Evolutionary conservation across 75 land plant species (phyloP).

Genomic region (Cupressus sempervirens): DNA sequence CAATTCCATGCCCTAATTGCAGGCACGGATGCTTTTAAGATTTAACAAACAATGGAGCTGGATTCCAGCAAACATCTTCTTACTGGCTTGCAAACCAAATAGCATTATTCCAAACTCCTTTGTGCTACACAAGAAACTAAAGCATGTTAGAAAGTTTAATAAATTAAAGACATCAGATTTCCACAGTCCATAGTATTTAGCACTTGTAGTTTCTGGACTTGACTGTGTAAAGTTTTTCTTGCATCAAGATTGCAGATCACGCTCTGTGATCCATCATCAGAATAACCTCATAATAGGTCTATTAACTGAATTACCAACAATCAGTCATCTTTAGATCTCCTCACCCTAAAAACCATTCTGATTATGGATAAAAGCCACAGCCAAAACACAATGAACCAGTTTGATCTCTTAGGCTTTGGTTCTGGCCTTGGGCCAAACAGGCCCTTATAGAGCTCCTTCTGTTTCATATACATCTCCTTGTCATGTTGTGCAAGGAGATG

Average conservation of each 20-base stretch:
- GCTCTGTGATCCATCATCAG: too few species aligned
- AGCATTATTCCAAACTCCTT: not conserved
- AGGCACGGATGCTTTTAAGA: not conserved
- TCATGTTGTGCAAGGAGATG: slow-evolving; percentile 73
- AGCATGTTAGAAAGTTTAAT: not conserved
- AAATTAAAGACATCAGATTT: not conserved
- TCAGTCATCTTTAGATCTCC: slow-evolving; percentile 14
- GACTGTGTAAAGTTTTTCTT: too few species aligned
- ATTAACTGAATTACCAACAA: not conserved
- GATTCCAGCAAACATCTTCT: not conserved
- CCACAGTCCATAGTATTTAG: too few species aligned
- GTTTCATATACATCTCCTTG: slow-evolving; percentile 82
- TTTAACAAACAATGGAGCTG: not conserved
- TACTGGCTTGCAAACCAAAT: not conserved
- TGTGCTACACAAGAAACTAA: not conserved
- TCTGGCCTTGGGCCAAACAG: slow-evolving; percentile 71
- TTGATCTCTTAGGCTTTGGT: slow-evolving; percentile 35
- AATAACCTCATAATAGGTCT: not conserved
- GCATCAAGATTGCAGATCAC: too few species aligned
- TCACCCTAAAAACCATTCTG: slow-evolving; percentile 25
- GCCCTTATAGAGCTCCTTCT: slow-evolving; percentile 94
- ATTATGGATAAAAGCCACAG: slow-evolving; percentile 52
- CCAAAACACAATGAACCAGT: slow-evolving; percentile 49
- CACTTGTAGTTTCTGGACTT: too few species aligned
- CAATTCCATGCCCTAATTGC: not conserved